These are phyloP conservation scores for Spirogloea muscicola DNA, from an alignment of 139 green algal genomes.

Conservation along the genomic window DNA sequence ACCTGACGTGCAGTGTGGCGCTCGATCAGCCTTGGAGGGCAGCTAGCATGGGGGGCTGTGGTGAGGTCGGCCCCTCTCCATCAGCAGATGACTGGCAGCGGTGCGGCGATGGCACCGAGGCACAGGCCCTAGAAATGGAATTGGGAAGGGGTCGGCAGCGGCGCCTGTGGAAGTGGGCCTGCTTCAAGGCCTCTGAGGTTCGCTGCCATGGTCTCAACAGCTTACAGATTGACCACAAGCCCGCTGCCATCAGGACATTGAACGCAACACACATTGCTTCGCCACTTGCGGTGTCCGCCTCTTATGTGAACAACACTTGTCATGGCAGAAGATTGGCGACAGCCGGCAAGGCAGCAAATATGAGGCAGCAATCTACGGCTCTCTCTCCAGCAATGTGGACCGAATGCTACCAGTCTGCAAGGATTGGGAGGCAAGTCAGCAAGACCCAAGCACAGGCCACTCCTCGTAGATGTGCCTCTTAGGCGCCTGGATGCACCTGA, in stretches of 20 bases:
- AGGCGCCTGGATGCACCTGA: not conserved
- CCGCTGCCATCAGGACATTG: no score
- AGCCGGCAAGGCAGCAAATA: no score
- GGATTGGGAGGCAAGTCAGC: constrained; percentile 27
- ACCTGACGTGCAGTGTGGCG: no score
- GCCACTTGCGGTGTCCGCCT: no score
- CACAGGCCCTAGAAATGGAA: constrained; percentile 36
- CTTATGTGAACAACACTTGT: no score
- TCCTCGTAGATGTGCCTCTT: not conserved
- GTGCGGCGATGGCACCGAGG: not conserved
- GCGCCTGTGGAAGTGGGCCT: constrained; percentile 44
- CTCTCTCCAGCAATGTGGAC: constrained; percentile 41
- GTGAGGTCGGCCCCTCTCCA: constrained; percentile 22
- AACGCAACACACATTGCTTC: no score
- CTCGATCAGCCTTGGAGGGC: constrained; percentile 36
- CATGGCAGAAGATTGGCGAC: no score
- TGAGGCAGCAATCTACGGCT: constrained; percentile 47
- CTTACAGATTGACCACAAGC: no score
- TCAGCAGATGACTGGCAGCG: not conserved
- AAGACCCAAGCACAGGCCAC: not conserved
- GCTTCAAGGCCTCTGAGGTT: constrained; percentile 18
- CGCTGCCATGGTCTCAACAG: no score
- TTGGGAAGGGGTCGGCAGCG: constrained; percentile 12
- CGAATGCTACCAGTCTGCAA: constrained; percentile 45
- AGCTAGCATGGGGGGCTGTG: constrained; percentile 25